Evolutionary conservation across 1,139 yeast species (phyloP).

Genomic region (Hanseniaspora sp.): DNA sequence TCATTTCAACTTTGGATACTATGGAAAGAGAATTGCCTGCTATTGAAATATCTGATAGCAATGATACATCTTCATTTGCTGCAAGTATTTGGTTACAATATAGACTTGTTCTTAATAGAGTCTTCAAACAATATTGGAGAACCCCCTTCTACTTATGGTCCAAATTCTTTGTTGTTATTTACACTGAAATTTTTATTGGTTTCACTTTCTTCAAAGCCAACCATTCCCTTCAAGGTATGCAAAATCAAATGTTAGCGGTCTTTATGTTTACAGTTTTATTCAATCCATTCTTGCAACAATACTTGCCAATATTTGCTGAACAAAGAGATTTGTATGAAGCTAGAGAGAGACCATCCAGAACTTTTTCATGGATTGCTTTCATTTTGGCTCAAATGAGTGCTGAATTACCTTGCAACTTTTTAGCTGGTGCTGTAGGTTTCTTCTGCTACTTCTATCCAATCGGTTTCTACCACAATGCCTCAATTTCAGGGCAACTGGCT

Average conservation of each 20-base stretch:
- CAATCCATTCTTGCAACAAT: slow-evolving; percentile 47
- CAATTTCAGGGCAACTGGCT: slow-evolving; percentile 40
- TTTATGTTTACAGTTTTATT: slow-evolving; percentile 55
- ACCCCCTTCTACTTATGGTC: slow-evolving; percentile 64
- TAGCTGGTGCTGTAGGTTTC: slow-evolving; percentile 55
- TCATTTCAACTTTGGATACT: slow-evolving; percentile 34
- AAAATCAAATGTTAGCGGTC: slow-evolving; percentile 56
- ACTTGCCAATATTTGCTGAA: slow-evolving; percentile 47
- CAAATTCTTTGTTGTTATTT: slow-evolving; percentile 42
- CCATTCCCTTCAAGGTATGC: slow-evolving; percentile 48
- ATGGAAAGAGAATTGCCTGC: slow-evolving; percentile 38
- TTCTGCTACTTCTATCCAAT: slow-evolving; percentile 76
- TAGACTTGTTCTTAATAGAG: slow-evolving; percentile 41
- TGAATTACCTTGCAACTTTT: slow-evolving; percentile 66
- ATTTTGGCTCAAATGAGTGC: slow-evolving; percentile 51
- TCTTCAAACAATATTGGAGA: slow-evolving; percentile 60
- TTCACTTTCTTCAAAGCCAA: slow-evolving; percentile 55
- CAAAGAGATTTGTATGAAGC: slow-evolving; percentile 76
- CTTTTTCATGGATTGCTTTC: slow-evolving; percentile 51
- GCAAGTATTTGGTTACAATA: slow-evolving; percentile 44
- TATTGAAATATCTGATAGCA: slow-evolving; percentile 20
- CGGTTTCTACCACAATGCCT: slow-evolving; percentile 53
- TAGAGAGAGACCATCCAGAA: slow-evolving; percentile 75
- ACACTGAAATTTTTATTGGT: slow-evolving; percentile 44
- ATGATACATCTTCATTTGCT: slow-evolving; percentile 30